Base-by-base conservation (phyloP, 441 rosid genomes). In the Gossypium trilobum region DNA sequence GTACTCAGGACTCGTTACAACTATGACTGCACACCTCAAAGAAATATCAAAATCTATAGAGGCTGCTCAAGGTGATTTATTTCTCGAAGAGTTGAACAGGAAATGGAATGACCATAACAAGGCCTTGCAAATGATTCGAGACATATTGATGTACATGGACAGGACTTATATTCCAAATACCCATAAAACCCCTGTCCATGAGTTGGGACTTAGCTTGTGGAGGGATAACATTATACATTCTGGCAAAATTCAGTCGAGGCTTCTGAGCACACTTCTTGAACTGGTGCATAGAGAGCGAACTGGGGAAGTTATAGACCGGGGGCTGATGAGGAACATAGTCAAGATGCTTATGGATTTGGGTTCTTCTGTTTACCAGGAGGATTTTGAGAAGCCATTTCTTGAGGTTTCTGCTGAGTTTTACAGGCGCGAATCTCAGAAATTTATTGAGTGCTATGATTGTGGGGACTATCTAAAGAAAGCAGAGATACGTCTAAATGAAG, bases 341-440 rank as follows among this genome's bases (percentile, higher is more conserved):
- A 90, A 91, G 85, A 94, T 94, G 97, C 85, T 91, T n/a, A 90
- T 89, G 95, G 97, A 91, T 78, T 85, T 94, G 84, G 95, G 97
- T 29, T 82, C 91, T 61, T 80, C 84, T 22, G 95, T 94, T 78
- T 94, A 94, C 82, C 96, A 90, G 81, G 98, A 86, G 59, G 97
- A 91, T 72, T 94, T 94, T 78, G 98, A 94, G 87, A 91, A 90
- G 81, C 97, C 87, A 0, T 94, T 92, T 77, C 86, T 94, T 76
- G 97, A 89, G 42, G 89, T 87, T 66, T 92, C 99, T 0, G 91
- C 97, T 63, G 97, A 90, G 85, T 92, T 92, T 82, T 94, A 92
- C 61, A 83, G 75, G 81, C 93, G 80, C 58, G 97, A 94, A 77
- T 94, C 99, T 77, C 97, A 90, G 86, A 81, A 85, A 80, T 89